Percentiles rank a stretch among this genome's conserved stretches.
These are phyloP conservation scores for Stylosanthes scabra DNA, from an alignment of 331 rosid species.

Conservation along the genomic window DNA sequence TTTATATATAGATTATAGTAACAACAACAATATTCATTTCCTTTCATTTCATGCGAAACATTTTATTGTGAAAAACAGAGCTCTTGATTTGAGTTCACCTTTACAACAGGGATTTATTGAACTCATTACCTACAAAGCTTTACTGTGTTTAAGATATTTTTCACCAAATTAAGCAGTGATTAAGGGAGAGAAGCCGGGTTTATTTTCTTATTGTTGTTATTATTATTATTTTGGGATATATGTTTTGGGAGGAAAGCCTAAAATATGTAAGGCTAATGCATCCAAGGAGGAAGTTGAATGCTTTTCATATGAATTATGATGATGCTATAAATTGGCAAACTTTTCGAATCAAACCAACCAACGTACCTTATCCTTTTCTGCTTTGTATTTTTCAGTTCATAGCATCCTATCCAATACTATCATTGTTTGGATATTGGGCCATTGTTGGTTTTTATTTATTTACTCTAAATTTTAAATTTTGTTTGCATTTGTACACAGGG, in stretches of 20 bases:
- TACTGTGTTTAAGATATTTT: neutral
- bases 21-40: no score
- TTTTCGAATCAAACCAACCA: constrained; percentile 3
- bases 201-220: no score
- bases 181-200: neutral
- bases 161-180: neutral
- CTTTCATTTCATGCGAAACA: no score
- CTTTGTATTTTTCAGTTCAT: constrained; percentile 21
- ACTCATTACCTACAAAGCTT: no score
- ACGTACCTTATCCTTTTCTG: neutral
- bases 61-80: no score
- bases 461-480: neutral
- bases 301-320: neutral
- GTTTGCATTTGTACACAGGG: constrained; percentile 60
- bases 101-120: no score
- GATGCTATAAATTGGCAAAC: constrained; percentile 16
- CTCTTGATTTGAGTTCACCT: no score
- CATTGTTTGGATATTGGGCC: constrained; percentile 14
- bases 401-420: constrained; percentile 5
- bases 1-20: no score
- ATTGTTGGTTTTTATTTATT: constrained; percentile 7
- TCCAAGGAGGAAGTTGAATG: neutral
- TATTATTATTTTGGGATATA: neutral
- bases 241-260: neutral
- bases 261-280: neutral